Base-by-base conservation (phyloP, 257 asterid species). In the Rhazya stricta region DNA sequence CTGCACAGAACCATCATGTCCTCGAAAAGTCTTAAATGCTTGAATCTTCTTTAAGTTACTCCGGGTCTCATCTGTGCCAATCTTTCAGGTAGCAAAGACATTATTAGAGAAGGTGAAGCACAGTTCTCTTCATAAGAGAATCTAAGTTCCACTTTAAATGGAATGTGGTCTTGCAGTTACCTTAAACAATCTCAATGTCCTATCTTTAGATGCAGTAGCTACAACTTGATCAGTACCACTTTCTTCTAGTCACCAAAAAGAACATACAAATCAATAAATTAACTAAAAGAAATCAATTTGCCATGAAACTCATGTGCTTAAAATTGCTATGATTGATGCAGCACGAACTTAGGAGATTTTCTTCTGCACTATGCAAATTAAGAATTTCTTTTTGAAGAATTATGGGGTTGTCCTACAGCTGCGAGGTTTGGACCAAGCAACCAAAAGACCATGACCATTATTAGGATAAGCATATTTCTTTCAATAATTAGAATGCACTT, bases 151-250 rank as follows among this genome's bases (percentile, higher is more conserved):
- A 69, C 46, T 23, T 27, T 15, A 76, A 71, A 71, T 72, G 60
- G 48, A 81, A 39, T 77, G 56, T 67, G 76, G 78, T 61, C 65
- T 16, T 76, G 69, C 50, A 75, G 57, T 79, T 87, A 95, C 99
- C 96, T 92, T 92, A 96, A 97, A 95, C 81, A 95, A 81, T 82
- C 93, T 86, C 67, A 95, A 57, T 42, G 97, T 85, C 89, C 91
- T 88, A 79, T 95, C 99, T 84, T 95, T 91, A 48, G 99, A 92
- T 76, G 96, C 96, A 67, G 99, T 92, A 39, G 93, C 97, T 43
- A 91, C 96, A 78, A 91, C 78, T 74, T 87, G 90, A 84, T 86
- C 86, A 16, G 27, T 13, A 60, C 51, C 69, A 60, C 69, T 83
- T 63, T 81, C 90, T 43, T 72, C 87, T 79, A 89, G 51, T 66